Evolutionary conservation across 2,329 filamentous ascomycete species (phyloP).

Genomic region (Monilinia fructigena): DNA sequence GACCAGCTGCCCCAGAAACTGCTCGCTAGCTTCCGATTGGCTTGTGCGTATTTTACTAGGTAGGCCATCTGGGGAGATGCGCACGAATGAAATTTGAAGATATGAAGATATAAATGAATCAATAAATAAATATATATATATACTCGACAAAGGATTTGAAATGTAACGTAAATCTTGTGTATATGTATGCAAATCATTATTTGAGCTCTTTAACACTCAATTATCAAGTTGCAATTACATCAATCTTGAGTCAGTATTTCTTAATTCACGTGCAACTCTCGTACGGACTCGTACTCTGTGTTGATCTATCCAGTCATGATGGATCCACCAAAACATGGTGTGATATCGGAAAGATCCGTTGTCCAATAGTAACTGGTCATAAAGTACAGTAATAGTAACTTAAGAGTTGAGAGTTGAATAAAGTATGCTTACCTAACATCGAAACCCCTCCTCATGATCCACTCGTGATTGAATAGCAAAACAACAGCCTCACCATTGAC

Average conservation of each 20-base stretch:
- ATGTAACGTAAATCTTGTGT: too few relatives aligned
- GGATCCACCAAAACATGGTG: conserved; percentile 14
- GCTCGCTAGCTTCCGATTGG: conserved; percentile 20
- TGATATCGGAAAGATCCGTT: conserved; percentile 11
- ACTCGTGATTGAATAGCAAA: not conserved
- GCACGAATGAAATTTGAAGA: not conserved
- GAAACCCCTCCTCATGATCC: not conserved
- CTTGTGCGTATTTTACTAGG: not conserved
- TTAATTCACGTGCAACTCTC: not conserved
- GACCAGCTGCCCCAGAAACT: conserved; percentile 19
- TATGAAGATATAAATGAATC: too few relatives aligned
- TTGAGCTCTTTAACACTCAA: too few relatives aligned
- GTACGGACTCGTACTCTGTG: not conserved
- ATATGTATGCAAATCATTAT: too few relatives aligned
- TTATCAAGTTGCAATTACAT: not conserved
- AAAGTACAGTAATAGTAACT: too few relatives aligned
- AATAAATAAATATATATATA: too few relatives aligned
- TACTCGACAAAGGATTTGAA: too few relatives aligned
- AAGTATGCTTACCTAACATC: not conserved
- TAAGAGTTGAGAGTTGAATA: too few relatives aligned
- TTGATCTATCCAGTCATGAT: not conserved
- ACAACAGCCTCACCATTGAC: not conserved
- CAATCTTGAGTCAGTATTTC: not conserved
- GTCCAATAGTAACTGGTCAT: not conserved
- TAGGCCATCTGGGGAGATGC: not conserved